phyloP scores from a whole-genome alignment of 495 filamentous ascomycete genomes.

The Aspergillus conjunctus region DNA sequence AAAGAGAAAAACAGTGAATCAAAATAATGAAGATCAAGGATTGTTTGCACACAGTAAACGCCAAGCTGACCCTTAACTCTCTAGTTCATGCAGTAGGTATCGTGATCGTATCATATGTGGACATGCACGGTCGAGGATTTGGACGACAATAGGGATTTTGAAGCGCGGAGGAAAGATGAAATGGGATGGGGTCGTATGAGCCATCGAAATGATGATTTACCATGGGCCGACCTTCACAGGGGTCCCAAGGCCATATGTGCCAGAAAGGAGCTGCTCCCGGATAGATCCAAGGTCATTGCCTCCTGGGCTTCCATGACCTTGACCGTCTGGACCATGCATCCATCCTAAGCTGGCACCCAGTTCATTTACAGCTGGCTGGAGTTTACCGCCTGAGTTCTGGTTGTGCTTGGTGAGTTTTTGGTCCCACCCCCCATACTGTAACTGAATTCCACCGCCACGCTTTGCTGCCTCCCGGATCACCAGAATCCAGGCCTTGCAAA shows the following conservation, averaged over 20 bases:
- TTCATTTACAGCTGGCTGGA: slow-evolving; percentile 78
- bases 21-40: slow-evolving; percentile 29
- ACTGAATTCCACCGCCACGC: slow-evolving; percentile 81
- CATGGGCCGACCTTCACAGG: slow-evolving; percentile 76
- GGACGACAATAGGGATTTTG: slow-evolving; percentile 26
- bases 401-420: slow-evolving; percentile 87
- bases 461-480: slow-evolving; percentile 92
- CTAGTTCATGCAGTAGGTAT: slow-evolving; percentile 53
- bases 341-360: slow-evolving; percentile 74
- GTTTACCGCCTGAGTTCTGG: slow-evolving; percentile 76
- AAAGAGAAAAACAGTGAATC: slow-evolving; percentile 18
- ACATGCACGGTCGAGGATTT: slow-evolving; percentile 38
- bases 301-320: slow-evolving; percentile 41
- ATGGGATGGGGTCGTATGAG: slow-evolving; percentile 12
- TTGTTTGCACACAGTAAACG: slow-evolving; percentile 48
- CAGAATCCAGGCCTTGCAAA: slow-evolving; percentile 88
- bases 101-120: slow-evolving; percentile 52
- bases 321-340: slow-evolving; percentile 62
- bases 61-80: slow-evolving; percentile 47
- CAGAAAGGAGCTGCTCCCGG: slow-evolving; percentile 75
- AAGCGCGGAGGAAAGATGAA: slow-evolving; percentile 20
- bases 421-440: slow-evolving; percentile 95
- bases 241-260: slow-evolving; percentile 69
- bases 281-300: slow-evolving; percentile 64
- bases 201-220: slow-evolving; percentile 40